These are phyloP conservation scores for Pulveroboletus sp. DNA, from an alignment of 768 basidiomycete species.

Conservation along the genomic window DNA sequence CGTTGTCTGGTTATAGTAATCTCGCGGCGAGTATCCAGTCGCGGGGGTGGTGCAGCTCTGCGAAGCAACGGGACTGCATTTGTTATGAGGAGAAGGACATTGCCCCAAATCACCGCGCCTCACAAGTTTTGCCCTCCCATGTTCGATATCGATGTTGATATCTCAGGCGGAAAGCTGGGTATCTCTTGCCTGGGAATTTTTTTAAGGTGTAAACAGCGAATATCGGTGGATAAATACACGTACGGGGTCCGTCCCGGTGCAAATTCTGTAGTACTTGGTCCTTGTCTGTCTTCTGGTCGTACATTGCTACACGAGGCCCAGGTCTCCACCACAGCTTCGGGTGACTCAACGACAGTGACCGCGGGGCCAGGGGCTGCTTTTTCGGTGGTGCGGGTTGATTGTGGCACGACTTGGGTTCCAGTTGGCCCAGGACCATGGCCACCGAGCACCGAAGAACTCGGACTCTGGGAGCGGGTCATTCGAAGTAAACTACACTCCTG, in stretches of 20 bases:
- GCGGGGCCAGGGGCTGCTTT: constrained; percentile 6
- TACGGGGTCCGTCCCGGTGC: constrained; percentile 9
- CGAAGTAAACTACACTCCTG: constrained; percentile 13
- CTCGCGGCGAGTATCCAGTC: constrained; percentile 6
- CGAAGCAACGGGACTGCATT: constrained; percentile 7
- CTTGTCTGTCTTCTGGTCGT: constrained; percentile 8
- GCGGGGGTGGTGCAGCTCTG: not conserved
- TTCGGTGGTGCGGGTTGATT: constrained; percentile 3
- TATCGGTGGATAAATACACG: constrained; percentile 1
- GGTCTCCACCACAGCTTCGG: no score
- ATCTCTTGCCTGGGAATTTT: constrained; percentile 7
- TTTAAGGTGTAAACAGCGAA: not conserved
- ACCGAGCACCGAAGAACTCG: constrained; percentile 8
- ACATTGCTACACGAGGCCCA: no score
- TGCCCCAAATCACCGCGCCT: not conserved
- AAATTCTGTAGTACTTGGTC: not conserved
- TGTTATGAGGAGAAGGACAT: not conserved
- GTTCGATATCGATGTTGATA: no score
- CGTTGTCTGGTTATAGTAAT: constrained; percentile 10
- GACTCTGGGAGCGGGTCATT: constrained; percentile 22
- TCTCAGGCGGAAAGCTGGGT: not conserved
- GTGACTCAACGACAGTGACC: no score
- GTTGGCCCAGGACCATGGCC: constrained; percentile 9
- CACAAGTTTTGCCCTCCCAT: constrained; percentile 14
- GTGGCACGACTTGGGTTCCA: constrained; percentile 1